Evolutionary conservation across 495 filamentous ascomycete genomes (phyloP), one percentile per base, ranked within the genome.

Genomic region (Rostrohypoxylon terebratum): DNA sequence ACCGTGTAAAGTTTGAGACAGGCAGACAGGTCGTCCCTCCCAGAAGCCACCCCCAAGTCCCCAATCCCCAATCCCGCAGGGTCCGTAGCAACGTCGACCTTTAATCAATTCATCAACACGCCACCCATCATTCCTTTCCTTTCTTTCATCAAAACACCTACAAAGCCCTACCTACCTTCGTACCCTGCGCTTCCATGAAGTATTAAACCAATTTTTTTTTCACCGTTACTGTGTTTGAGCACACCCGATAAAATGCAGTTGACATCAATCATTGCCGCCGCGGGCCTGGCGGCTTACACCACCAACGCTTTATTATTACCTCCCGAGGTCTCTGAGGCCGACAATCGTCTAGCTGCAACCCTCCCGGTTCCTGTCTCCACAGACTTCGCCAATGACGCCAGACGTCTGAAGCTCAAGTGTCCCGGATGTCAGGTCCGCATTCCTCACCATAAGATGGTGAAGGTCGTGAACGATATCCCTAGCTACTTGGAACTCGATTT

Each of bases 401-500:
- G 79, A 21, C 64, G 33, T 34, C 48, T 85, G 61, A 69, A 81
- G 23, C 59, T 86, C 53, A 78, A 80, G 36, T 85, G 83, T 44
- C 83, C 82, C 13, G 80, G 80, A 36, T 85, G 83, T 47, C 77
- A 81, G 7, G 44, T 83, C 18, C 68, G 69, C 50, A 47, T 80
- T 20, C 66, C 72, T 44, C 69, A 68, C 14, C 71, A 74, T 31
- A 77, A 68, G 50, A 61, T 77, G 16, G 36, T 47, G 36, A 64
- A 72, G 28, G 45, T 73, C 48, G 16, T 75, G 8, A 75, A 74
- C 50, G 66, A 80, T 44, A 70, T 78, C 40, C 72, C 77, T 9
- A 83, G 75, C 66, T 80, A 81, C 57, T 76, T 86, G 45, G 79
- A 81, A 47, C 73, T 86, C 23, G 59, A 75, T 40, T 83, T 86